A percentile compares a stretch with the other conserved stretches of the same genome.
Conservation (phyloP, 1,284 basidiomycete genomes). For the Pholiota adiposa region DNA sequence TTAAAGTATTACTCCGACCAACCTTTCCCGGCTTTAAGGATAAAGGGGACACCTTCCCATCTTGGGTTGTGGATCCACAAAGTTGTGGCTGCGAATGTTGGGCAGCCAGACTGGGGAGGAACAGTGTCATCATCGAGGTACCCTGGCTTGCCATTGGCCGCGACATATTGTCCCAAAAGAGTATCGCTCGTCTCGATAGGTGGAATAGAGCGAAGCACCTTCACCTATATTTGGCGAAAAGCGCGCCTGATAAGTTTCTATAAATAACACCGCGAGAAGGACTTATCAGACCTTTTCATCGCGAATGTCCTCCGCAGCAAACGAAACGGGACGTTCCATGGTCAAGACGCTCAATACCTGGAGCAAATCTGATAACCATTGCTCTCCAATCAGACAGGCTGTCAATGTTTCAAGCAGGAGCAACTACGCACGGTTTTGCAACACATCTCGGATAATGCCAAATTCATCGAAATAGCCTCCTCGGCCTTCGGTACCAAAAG, state of each 20-base stretch:
- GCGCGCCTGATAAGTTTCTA: constrained; percentile 15
- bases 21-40: constrained; percentile 97
- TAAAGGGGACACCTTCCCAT: constrained; percentile 98
- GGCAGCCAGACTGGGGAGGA: constrained; percentile 88
- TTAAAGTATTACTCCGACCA: constrained; percentile 20
- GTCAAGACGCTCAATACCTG: constrained; percentile 92
- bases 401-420: neutral
- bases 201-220: constrained; percentile 89
- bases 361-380: constrained; percentile 69
- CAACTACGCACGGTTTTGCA: constrained; percentile 88
- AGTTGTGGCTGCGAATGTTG: constrained; percentile 89
- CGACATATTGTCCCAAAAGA: constrained; percentile 91
- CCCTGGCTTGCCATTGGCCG: constrained; percentile 90
- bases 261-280: constrained; percentile 15
- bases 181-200: constrained; percentile 79
- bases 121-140: constrained; percentile 96
- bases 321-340: constrained; percentile 98
- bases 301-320: constrained; percentile 93
- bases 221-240: constrained; percentile 66
- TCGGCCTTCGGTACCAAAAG: constrained; percentile 95
- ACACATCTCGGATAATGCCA: constrained; percentile 94
- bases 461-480: constrained; percentile 99
- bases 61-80: constrained; percentile 92
- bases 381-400: neutral
- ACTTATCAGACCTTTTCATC: constrained; percentile 82